These are phyloP conservation scores for Volutella citrinella DNA, from an alignment of 2,329 filamentous ascomycete genomes.

Conservation along the genomic window DNA sequence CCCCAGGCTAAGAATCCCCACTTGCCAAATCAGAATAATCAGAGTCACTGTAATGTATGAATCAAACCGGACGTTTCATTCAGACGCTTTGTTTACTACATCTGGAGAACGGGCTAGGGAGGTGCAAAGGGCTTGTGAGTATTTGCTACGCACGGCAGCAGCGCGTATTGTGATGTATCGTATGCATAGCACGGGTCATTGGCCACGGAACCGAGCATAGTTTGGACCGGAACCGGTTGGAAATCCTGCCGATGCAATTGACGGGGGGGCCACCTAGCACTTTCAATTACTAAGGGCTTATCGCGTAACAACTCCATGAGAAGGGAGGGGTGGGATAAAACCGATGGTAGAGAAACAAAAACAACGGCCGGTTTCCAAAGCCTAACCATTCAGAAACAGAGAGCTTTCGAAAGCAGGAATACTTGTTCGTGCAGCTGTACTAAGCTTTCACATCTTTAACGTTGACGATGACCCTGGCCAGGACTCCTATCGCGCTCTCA, in stretches of 20 bases:
- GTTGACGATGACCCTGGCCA: background rate
- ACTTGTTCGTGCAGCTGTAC: background rate
- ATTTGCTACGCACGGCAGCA: too few relatives aligned
- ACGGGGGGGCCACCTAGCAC: background rate
- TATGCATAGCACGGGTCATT: background rate
- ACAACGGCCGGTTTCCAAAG: background rate
- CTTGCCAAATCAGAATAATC: too few relatives aligned
- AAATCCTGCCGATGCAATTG: background rate
- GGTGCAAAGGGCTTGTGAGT: too few relatives aligned
- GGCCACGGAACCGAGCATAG: too few relatives aligned
- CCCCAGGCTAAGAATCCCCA: too few relatives aligned
- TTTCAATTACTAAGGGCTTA: slow-evolving; percentile 1
- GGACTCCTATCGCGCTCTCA: background rate
- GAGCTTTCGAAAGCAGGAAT: background rate
- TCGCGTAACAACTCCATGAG: background rate
- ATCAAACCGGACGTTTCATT: too few relatives aligned
- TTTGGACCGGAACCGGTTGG: background rate
- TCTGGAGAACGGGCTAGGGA: too few relatives aligned
- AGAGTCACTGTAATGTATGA: too few relatives aligned
- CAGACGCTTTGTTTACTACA: too few relatives aligned
- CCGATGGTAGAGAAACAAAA: background rate
- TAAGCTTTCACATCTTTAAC: background rate
- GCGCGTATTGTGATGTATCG: background rate
- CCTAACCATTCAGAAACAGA: background rate
- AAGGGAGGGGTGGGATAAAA: background rate